Conservation (phyloP, 805 yeast species). For the Priceomyces medius region DNA sequence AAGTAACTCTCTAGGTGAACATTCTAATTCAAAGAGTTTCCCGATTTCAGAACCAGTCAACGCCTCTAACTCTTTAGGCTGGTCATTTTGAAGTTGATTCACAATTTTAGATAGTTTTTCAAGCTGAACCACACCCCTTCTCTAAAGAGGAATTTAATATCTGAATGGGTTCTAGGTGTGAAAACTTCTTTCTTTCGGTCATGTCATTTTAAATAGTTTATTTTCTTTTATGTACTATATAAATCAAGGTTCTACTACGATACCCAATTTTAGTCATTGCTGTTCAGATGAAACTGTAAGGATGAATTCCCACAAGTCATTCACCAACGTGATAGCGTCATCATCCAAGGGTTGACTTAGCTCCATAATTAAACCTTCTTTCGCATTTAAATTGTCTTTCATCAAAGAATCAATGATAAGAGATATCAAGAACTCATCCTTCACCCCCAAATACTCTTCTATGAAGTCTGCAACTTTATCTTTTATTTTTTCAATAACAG, state of each 20-base stretch:
- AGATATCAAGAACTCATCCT: slow-evolving; percentile 49
- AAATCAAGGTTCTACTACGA: neutral
- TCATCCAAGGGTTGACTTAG: slow-evolving; percentile 52
- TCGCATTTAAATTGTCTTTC: slow-evolving; percentile 27
- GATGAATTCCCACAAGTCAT: slow-evolving; percentile 36
- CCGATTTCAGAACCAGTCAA: slow-evolving; percentile 68
- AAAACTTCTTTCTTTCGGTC: neutral
- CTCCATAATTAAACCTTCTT: slow-evolving; percentile 40
- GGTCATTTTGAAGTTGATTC: slow-evolving; percentile 35
- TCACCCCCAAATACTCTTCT: slow-evolving; percentile 53
- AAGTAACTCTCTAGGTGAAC: slow-evolving; percentile 13
- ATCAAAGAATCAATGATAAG: slow-evolving; percentile 42
- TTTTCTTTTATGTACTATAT: slow-evolving; percentile 3
- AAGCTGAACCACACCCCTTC: neutral
- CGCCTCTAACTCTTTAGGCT: slow-evolving; percentile 69
- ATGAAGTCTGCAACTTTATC: slow-evolving; percentile 41
- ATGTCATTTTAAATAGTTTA: neutral
- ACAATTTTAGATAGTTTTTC: neutral
- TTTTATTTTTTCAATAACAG: slow-evolving; percentile 19
- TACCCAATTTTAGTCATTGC: neutral
- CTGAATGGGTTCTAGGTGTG: neutral
- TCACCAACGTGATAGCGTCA: slow-evolving; percentile 42
- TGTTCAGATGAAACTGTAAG: neutral
- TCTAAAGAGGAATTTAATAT: neutral
- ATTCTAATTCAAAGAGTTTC: slow-evolving; percentile 35